Evolutionary conservation across 805 yeast genomes (phyloP).

Genomic region (Candida chauliodis): DNA sequence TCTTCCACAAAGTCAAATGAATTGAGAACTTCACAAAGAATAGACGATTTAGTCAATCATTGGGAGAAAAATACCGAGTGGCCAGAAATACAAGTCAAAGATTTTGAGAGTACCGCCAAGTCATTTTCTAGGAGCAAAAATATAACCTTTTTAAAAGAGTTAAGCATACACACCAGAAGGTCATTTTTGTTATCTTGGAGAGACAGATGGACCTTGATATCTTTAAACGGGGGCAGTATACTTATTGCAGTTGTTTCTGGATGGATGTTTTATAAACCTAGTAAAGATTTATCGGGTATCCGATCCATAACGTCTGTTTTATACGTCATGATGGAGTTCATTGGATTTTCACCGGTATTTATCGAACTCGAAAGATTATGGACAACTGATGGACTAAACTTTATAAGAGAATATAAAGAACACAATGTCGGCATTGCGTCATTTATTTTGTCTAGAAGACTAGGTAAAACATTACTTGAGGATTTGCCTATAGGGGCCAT

Average conservation of each 20-base stretch:
- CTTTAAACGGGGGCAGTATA: conserved; percentile 38
- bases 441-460: conserved; percentile 60
- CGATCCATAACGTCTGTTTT: conserved; percentile 47
- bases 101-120: conserved; percentile 2
- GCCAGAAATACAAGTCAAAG: background rate
- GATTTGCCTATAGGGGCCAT: conserved; percentile 61
- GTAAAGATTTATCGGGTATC: conserved; percentile 58
- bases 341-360: conserved; percentile 39
- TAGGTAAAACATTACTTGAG: conserved; percentile 64
- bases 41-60: conserved; percentile 19
- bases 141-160: conserved; percentile 27
- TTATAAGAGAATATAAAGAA: conserved; percentile 63
- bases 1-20: conserved; percentile 25
- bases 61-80: conserved; percentile 14
- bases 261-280: conserved; percentile 72
- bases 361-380: conserved; percentile 39
- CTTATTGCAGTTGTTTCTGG: conserved; percentile 62
- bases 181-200: conserved; percentile 30
- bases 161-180: conserved; percentile 31
- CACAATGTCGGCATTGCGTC: conserved; percentile 64
- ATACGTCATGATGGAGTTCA: conserved; percentile 36
- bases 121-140: conserved; percentile 11
- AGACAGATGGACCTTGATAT: conserved; percentile 30
- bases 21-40: conserved; percentile 17
- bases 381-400: conserved; percentile 33